Evolutionary conservation across 1,139 yeast species (phyloP), one percentile per base, ranked within the genome.

Genomic region (Pichia sp.): DNA sequence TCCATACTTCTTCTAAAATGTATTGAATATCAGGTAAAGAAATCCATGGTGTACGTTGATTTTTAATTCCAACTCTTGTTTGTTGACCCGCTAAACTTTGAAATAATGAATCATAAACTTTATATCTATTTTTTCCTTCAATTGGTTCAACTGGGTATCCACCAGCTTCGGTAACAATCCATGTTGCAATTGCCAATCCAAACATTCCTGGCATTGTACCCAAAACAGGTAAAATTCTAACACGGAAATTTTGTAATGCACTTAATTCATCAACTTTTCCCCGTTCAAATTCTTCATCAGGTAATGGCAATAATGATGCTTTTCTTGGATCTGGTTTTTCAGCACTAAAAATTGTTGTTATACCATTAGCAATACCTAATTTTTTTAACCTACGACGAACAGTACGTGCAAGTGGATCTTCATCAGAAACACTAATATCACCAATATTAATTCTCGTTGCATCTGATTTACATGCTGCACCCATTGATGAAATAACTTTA

Each of bases 121-220:
- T 89, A 61, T 79, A 78, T 59, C 97, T 76, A 62, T 86, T 86
- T 64, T 89, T 89, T n/a, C 96, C 96, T 54, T 87, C 96, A 42
- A 88, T 79, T 38, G 94, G 90, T 52, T 88, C 95, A 54, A 79
- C 76, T 9, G 95, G 95, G 61, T 92, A 92, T 0, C 94, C 96
- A 0, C 96, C 81, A 26, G 89, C 80, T 6, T 77, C 71, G 3
- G 96, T 86, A 44, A 92, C 68, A 40, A 92, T 72, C 66, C 86
- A 83, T 0, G 97, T 84, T 3, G 96, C 95, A 51, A 92, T 76
- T 0, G 96, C 80, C 44, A 92, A 74, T 1, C 98, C 98, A 70
- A 92, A 92, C 69, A 90, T 85, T 7, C 94, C 97, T 1, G 98
- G 98, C 83, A 92, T 80, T 0, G 98, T 88, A 1, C 98, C 97